These are phyloP conservation scores for Solanum virginianum DNA, from an alignment of 257 asterid species.

Conservation along the genomic window DNA sequence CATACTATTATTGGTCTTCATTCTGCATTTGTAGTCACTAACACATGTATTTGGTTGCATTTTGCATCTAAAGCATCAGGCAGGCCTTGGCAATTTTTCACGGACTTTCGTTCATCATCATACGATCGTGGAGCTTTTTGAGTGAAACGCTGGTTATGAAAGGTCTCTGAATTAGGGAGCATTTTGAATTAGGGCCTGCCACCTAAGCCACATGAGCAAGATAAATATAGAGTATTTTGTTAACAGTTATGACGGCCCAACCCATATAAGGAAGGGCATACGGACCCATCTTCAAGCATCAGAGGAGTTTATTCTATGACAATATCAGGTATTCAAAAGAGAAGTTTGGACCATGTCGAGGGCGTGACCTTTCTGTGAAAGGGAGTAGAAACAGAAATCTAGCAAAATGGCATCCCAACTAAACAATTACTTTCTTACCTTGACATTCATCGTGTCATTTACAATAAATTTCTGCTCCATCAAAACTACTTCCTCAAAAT, in stretches of 20 bases:
- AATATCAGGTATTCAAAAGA: neutral
- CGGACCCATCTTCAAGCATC: neutral
- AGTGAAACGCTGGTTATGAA: neutral
- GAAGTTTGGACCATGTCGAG: neutral
- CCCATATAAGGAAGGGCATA: too few relatives aligned
- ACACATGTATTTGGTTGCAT: neutral
- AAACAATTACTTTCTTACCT: constrained; percentile 25
- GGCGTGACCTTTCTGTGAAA: neutral
- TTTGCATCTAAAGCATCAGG: neutral
- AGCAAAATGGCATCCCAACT: neutral
- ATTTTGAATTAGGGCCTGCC: neutral
- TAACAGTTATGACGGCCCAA: too few relatives aligned
- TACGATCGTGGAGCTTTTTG: neutral
- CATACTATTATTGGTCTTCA: neutral
- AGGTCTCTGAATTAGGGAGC: neutral
- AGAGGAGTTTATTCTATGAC: neutral
- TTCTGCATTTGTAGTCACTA: neutral
- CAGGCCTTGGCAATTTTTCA: neutral
- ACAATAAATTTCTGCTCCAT: constrained; percentile 92
- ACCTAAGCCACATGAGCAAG: too few relatives aligned
- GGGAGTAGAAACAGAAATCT: neutral
- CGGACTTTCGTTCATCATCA: neutral
- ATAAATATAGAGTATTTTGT: too few relatives aligned
- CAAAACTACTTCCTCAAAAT: constrained; percentile 87
- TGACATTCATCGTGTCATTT: constrained; percentile 51